Conservation (phyloP, 2,329 filamentous ascomycete genomes). For the Monosporascus cannonballus region DNA sequence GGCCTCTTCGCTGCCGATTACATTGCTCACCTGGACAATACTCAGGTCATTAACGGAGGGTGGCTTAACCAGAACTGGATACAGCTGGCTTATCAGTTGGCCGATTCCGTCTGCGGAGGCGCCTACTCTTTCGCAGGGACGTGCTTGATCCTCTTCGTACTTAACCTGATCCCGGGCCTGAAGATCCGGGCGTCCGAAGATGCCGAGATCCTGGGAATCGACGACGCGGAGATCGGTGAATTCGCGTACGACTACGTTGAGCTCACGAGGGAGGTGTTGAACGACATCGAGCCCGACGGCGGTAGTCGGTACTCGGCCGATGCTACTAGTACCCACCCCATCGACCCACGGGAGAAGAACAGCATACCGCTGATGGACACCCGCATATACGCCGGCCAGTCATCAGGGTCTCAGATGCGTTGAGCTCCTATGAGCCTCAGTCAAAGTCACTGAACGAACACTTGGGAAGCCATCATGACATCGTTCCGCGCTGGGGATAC, state of each 20-base stretch:
- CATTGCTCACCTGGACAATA: conserved; percentile 74
- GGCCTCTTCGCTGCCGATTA: conserved; percentile 80
- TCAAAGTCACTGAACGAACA: not conserved
- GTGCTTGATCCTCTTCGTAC: conserved; percentile 71
- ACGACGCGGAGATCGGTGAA: conserved; percentile 87
- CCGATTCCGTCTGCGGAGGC: conserved; percentile 71
- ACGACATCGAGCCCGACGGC: conserved; percentile 39
- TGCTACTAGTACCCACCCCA: conserved; percentile 25
- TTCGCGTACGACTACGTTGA: conserved; percentile 96
- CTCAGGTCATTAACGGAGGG: conserved; percentile 61
- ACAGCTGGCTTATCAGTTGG: conserved; percentile 77
- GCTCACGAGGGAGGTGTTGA: conserved; percentile 47
- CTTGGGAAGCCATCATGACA: not conserved
- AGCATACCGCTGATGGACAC: conserved; percentile 42
- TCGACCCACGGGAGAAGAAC: conserved; percentile 42
- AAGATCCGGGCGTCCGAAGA: conserved; percentile 69
- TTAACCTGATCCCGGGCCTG: conserved; percentile 73
- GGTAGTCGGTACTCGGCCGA: conserved; percentile 39
- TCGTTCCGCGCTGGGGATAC: not conserved
- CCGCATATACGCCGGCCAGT: conserved; percentile 32
- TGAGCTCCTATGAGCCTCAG: not conserved
- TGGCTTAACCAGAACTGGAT: conserved; percentile 82
- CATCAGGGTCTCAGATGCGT: conserved; percentile 16
- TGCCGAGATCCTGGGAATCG: conserved; percentile 77
- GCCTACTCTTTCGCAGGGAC: conserved; percentile 74